These are phyloP conservation scores for Spergularia bocconei DNA, from an alignment of 148 eudicot species.

Conservation along the genomic window DNA sequence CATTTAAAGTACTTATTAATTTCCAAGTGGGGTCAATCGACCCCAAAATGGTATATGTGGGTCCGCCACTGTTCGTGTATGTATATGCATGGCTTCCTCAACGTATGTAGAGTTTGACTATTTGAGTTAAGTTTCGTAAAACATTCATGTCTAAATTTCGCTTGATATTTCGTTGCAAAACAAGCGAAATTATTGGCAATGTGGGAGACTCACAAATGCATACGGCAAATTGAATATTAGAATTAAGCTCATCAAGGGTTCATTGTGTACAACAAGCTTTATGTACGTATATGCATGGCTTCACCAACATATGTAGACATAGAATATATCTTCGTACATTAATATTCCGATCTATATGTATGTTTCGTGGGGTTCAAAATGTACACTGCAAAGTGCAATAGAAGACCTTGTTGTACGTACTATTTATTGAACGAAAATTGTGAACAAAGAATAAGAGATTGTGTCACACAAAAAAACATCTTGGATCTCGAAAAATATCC, in stretches of 20 bases:
- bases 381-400: neutral
- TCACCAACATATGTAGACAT: neutral
- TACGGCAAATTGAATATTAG: no score
- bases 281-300: conserved; percentile 2
- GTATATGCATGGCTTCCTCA: no score
- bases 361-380: neutral
- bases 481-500: neutral
- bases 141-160: no score
- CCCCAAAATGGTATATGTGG: no score
- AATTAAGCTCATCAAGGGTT: no score
- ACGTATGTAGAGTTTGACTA: no score
- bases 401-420: neutral
- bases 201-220: no score
- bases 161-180: no score
- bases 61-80: no score
- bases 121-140: neutral
- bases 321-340: neutral
- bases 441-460: neutral
- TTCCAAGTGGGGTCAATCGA: no score
- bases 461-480: neutral
- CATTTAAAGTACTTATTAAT: no score
- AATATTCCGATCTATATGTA: neutral
- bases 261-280: neutral
- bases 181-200: no score
- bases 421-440: neutral